These are phyloP conservation scores for Fusarium protoensiforme DNA, from an alignment of 2,329 filamentous ascomycete genomes.

Conservation along the genomic window DNA sequence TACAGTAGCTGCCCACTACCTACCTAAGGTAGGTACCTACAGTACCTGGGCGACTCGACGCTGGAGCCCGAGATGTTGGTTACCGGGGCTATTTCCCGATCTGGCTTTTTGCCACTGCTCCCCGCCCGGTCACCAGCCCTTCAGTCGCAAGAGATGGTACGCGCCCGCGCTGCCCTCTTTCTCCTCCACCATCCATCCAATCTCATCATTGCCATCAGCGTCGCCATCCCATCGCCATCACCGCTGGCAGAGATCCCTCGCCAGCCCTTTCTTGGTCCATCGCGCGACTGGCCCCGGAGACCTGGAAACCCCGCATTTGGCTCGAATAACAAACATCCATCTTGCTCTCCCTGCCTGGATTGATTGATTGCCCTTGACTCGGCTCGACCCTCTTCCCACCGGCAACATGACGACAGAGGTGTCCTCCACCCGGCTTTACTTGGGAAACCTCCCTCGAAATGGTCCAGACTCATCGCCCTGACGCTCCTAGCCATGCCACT, in stretches of 20 bases:
- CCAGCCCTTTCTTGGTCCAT: constrained; percentile 34
- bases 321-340: constrained; percentile 18
- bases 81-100: constrained; percentile 38
- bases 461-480: constrained; percentile 66
- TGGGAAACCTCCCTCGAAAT: constrained; percentile 96
- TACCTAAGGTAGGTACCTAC: no score
- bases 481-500: constrained; percentile 52
- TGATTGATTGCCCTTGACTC: constrained; percentile 3
- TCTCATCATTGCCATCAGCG: constrained; percentile 30
- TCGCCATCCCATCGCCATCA: constrained; percentile 27
- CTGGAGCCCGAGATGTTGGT: constrained; percentile 12
- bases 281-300: constrained; percentile 39
- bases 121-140: constrained; percentile 43
- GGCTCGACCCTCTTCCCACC: constrained; percentile 23
- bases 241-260: constrained; percentile 23
- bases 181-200: constrained; percentile 37
- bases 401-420: constrained; percentile 85
- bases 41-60: constrained; percentile 12
- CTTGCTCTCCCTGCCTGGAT: constrained; percentile 35
- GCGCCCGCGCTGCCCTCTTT: constrained; percentile 36
- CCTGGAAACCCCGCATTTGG: constrained; percentile 27
- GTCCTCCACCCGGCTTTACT: constrained; percentile 92
- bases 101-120: constrained; percentile 42
- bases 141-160: constrained; percentile 39
- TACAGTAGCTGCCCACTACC: not conserved